Evolutionary conservation across 257 asterid species (phyloP), one percentile per base, ranked within the genome.

Genomic region (Capsicum rhomboideum): DNA sequence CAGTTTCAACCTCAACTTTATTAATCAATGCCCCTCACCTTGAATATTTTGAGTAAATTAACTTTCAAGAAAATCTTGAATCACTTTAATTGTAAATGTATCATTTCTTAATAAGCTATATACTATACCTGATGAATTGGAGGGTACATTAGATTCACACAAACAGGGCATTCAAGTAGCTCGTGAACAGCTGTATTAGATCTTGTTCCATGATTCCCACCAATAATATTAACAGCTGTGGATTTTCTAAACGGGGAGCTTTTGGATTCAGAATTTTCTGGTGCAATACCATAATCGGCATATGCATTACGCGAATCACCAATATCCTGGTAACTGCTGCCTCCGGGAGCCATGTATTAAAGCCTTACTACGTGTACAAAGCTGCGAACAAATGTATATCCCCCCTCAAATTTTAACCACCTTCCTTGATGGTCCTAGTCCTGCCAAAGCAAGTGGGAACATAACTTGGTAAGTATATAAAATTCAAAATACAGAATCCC

Each of bases 111-210:
- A n/a, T 69, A 77, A 87, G 80, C 64, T 5, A 37, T 17, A 75
- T 61, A 29, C 0, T 31, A 29, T 50, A 92, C 98, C 93, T 94
- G 97, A 88, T 89, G 97, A 88, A 94, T 94, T 49, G 97, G 98
- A 77, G 97, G 95, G 89, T 91, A 90, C 95, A 94, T 92, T 61
- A 88, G 85, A 85, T 90, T 88, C 88, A 91, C 71, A 86, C 95
- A 94, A 63, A 92, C 85, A 52, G 98, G 98, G 85, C 98, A 94
- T 79, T 91, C 97, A 20, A 94, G 93, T 29, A 92, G 90, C 66
- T 94, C 98, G 20, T 92, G 97, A 78, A 94, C 93, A 55, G 93
- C 90, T 50, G 93, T 85, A 88, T 91, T 92, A 42, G 91, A 86
- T 63, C 90, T 83, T 52, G 82, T 37, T 67, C 91, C 93, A 63